phyloP scores from a whole-genome alignment of 176 grass and related monocot genomes.

The Hordeum vulgare region DNA sequence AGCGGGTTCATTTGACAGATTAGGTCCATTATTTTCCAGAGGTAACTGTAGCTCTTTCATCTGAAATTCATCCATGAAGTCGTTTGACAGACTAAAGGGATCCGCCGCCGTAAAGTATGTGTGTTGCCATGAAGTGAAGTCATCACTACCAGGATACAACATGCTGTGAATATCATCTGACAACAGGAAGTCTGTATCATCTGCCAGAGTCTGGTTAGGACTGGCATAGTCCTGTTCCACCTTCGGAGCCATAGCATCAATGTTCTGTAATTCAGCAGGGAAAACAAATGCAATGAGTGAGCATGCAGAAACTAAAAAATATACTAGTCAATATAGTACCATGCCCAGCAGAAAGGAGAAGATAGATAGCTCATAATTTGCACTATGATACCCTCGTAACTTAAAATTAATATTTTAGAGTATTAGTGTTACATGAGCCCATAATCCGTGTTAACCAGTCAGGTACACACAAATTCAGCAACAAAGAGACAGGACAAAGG shows the following conservation, averaged over 20 bases:
- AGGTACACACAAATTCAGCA: neutral
- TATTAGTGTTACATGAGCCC: neutral
- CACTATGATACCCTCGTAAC: neutral
- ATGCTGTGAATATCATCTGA: conserved; percentile 46
- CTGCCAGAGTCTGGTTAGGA: conserved; percentile 29
- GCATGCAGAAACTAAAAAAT: neutral
- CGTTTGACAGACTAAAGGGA: neutral
- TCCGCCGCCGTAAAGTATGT: neutral
- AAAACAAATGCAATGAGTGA: neutral
- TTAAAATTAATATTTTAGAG: neutral
- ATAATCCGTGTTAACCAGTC: neutral
- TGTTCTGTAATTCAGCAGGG: conserved; percentile 30
- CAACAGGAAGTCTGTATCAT: conserved; percentile 39
- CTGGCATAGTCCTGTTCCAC: conserved; percentile 35
- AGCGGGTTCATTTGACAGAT: conserved; percentile 7
- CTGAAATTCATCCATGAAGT: neutral
- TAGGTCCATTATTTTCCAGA: neutral
- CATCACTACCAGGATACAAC: conserved; percentile 30
- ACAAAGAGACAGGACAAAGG: neutral
- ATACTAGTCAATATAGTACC: neutral
- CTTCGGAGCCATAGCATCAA: conserved; percentile 17
- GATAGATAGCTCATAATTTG: neutral
- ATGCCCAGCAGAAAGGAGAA: neutral
- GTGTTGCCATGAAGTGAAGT: conserved; percentile 11
- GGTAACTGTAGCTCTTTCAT: conserved; percentile 11